A percentile compares a stretch with the other conserved stretches of the same genome.
These are phyloP conservation scores for Candolleomyces eurysporus DNA, from an alignment of 768 basidiomycete genomes.

Conservation along the genomic window DNA sequence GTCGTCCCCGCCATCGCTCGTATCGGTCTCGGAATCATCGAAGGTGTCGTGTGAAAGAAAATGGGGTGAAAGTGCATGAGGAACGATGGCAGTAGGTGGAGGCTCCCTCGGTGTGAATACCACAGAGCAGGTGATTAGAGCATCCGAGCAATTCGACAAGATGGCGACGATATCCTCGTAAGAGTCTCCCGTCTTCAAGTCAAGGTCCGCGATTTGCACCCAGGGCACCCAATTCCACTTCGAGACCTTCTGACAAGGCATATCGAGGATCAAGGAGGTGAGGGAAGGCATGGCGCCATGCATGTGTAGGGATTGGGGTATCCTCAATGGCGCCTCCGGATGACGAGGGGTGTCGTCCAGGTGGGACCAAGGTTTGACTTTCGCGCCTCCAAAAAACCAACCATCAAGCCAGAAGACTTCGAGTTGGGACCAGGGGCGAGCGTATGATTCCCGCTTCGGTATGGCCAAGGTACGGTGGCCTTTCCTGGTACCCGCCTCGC, in stretches of 20 bases:
- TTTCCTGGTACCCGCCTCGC: neutral
- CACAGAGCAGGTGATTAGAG: neutral
- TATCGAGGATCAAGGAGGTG: neutral
- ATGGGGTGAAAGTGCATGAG: neutral
- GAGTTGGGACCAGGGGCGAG: constrained; percentile 1
- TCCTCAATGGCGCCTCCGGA: neutral
- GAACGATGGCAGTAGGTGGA: neutral
- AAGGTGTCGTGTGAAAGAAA: too few species aligned
- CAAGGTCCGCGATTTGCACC: constrained; percentile 1
- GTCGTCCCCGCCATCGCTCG: neutral
- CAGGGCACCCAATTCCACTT: constrained; percentile 8
- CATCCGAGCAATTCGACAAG: neutral
- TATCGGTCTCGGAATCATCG: neutral
- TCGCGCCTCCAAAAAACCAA: neutral
- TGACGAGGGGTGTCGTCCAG: neutral
- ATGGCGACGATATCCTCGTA: constrained; percentile 7
- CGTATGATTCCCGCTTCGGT: neutral
- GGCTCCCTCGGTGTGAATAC: constrained; percentile 3
- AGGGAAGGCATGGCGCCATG: neutral
- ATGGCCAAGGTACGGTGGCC: neutral
- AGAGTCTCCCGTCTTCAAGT: constrained; percentile 1
- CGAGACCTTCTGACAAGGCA: constrained; percentile 1
- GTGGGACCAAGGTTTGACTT: neutral
- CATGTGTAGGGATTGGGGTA: neutral
- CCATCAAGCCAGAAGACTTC: constrained; percentile 2